Conservation (phyloP, 352 stramenopile species). For the Pythium phragmiticola region DNA sequence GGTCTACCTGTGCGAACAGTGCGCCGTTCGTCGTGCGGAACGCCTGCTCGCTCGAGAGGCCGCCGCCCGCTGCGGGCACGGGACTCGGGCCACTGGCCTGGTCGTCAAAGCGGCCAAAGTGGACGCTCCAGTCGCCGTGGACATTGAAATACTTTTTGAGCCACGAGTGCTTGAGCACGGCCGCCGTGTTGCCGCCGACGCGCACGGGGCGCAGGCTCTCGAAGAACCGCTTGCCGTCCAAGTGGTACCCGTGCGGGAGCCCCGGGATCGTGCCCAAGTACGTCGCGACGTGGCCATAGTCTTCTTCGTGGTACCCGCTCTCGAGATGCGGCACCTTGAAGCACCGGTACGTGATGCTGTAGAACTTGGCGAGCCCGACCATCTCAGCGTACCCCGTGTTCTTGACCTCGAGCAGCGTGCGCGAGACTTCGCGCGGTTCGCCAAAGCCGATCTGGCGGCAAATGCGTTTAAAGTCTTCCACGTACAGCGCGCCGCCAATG, state of each 20-base stretch:
- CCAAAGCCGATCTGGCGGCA: slow-evolving; percentile 78
- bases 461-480: slow-evolving; percentile 90
- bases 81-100: background rate
- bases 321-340: slow-evolving; percentile 82
- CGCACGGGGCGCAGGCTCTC: slow-evolving; percentile 67
- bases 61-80: background rate
- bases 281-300: slow-evolving; percentile 90
- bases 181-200: slow-evolving; percentile 88
- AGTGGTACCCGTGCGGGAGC: slow-evolving; percentile 53
- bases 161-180: slow-evolving; percentile 69
- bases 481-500: slow-evolving; percentile 88
- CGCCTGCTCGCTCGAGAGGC: slow-evolving; percentile 12
- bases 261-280: slow-evolving; percentile 89
- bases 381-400: slow-evolving; percentile 57
- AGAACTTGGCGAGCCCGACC: slow-evolving; percentile 82
- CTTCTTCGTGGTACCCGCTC: slow-evolving; percentile 71
- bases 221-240: slow-evolving; percentile 82
- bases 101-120: slow-evolving; percentile 61
- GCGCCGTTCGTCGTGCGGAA: slow-evolving; percentile 15
- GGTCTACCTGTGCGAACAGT: background rate
- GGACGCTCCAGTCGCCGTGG: slow-evolving; percentile 71
- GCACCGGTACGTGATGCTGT: slow-evolving; percentile 86
- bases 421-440: slow-evolving; percentile 83
- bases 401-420: slow-evolving; percentile 70
- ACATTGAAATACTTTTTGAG: slow-evolving; percentile 87